A percentile compares a stretch with the other conserved stretches of the same genome.
Conservation (phyloP, 2,329 filamentous ascomycete genomes). For the Xylaria sp. region DNA sequence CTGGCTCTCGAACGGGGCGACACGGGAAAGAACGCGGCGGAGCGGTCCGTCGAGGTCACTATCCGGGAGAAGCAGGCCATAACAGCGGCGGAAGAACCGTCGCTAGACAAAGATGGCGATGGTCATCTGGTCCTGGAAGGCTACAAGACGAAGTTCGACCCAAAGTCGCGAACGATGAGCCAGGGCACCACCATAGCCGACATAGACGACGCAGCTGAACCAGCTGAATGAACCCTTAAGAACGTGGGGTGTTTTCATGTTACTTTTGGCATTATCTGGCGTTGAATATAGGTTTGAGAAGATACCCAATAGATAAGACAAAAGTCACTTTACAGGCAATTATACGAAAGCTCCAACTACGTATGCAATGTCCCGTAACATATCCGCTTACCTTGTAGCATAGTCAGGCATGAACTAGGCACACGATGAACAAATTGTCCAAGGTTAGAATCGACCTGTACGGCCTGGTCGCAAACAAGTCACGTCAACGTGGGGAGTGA, state of each 20-base stretch:
- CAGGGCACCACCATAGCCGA: constrained; percentile 20
- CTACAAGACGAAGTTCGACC: constrained; percentile 48
- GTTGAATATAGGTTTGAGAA: constrained; percentile 3
- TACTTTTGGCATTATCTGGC: constrained; percentile 20
- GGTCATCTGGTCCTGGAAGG: constrained; percentile 54
- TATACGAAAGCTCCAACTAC: too few species aligned
- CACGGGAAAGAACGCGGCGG: constrained; percentile 29
- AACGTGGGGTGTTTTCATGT: background rate
- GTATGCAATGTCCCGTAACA: background rate
- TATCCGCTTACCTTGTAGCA: background rate
- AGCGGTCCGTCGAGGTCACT: constrained; percentile 48
- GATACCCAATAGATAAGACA: background rate
- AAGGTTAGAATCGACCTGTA: background rate
- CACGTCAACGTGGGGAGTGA: constrained; percentile 28
- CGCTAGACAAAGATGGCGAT: constrained; percentile 39
- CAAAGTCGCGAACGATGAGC: constrained; percentile 26
- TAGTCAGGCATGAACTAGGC: background rate
- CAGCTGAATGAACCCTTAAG: background rate
- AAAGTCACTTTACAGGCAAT: background rate
- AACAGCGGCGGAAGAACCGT: constrained; percentile 44
- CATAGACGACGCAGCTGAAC: background rate
- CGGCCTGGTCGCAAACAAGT: constrained; percentile 13
- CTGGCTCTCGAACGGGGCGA: constrained; percentile 39
- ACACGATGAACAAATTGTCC: background rate
- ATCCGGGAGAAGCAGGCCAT: constrained; percentile 56